Evolutionary conservation across 75 land plant genomes (phyloP), one percentile per base, ranked within the genome.

Genomic region (Picea glauca): DNA sequence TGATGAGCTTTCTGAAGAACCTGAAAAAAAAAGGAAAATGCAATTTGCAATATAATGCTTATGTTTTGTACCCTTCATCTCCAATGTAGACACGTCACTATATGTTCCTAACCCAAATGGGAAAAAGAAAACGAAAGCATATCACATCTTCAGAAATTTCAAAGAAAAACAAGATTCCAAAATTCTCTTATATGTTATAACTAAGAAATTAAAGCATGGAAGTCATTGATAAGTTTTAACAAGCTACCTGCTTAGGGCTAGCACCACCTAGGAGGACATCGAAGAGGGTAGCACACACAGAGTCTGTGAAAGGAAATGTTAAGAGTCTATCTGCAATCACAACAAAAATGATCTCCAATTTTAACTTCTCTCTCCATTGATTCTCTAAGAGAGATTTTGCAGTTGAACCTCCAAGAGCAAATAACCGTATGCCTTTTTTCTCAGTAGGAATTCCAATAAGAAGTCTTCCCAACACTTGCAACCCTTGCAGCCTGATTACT

Each of bases 241-340:
- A 58, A 80, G 15, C 7, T 70, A 98, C 99, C 98, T 98, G 99
- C 79, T 93, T 98, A 62, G 95, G 96, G 78, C 98, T 91, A 77
- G 98, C 94, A 82, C 95, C 98, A 62, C 99, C 99, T 76, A 98
- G 86, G 72, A 98, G 93, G 76, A 95, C 86, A 90, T 98, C 99
- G 87, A 98, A 98, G 43, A 98, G 79, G 26, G 93, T 87, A 13
- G 92, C 94, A 75, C 90, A 82, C 17, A 98, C 58, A 78, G 86
- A 72, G 68, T 98, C 98, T 31, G 96, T 91, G 79, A 86, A 89
- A 14, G 93, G 91, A 81, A 91, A 97, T 73, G 67, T 82, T 56
- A 92, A 83, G 9, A 95, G 81, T 72, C 92, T 87, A 65, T 94
- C 95, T 40, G 86, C 75, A 12, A 96, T 92, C 32, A 90, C 84